A percentile compares a stretch with the other conserved stretches of the same genome.
These are phyloP conservation scores for Zoysia japonica DNA, from an alignment of 176 grass and related monocot species.

Conservation along the genomic window DNA sequence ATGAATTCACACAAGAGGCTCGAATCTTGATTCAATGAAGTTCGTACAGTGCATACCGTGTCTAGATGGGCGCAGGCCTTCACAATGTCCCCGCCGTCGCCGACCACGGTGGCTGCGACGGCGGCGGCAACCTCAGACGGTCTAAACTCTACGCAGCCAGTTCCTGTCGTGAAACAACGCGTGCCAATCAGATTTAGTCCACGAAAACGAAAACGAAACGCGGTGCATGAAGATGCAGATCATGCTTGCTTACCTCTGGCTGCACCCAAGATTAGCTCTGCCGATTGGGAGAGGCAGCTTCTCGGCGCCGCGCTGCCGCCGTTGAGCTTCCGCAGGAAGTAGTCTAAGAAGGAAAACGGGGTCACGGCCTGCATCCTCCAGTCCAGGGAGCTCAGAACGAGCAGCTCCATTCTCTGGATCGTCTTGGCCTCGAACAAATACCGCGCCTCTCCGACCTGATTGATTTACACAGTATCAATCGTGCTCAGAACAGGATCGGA, in stretches of 20 bases:
- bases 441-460: constrained; percentile 59
- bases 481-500: constrained; percentile 22
- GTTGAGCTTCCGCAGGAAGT: constrained; percentile 66
- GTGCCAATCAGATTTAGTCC: constrained; percentile 5
- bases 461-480: neutral
- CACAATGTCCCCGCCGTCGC: constrained; percentile 47
- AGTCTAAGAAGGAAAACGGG: constrained; percentile 82
- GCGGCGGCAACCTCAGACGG: constrained; percentile 76
- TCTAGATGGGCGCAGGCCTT: constrained; percentile 56
- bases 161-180: constrained; percentile 43
- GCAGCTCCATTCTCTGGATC: constrained; percentile 89
- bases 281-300: constrained; percentile 36
- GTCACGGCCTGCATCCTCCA: constrained; percentile 93
- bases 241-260: constrained; percentile 54
- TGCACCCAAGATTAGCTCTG: constrained; percentile 57
- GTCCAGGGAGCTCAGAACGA: constrained; percentile 73
- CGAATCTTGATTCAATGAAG: neutral
- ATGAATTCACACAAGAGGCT: neutral
- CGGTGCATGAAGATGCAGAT: neutral
- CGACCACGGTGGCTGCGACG: constrained; percentile 37
- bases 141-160: constrained; percentile 58
- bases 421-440: constrained; percentile 77
- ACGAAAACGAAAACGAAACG: neutral
- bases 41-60: constrained; percentile 31
- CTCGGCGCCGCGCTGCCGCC: constrained; percentile 39